These are phyloP conservation scores for Yamadazyma sp. DNA, from an alignment of 805 yeast species.

Conservation along the genomic window DNA sequence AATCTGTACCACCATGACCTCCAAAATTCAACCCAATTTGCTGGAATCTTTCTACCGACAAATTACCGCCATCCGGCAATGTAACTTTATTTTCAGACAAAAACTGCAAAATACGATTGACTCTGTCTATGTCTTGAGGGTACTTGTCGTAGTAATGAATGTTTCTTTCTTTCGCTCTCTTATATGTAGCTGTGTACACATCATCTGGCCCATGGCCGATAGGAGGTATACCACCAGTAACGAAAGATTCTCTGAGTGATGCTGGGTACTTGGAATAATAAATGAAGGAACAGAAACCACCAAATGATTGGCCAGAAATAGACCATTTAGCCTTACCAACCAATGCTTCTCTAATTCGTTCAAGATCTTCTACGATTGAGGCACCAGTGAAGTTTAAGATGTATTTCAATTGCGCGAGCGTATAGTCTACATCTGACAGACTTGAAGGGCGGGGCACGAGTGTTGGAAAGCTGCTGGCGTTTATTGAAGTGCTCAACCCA, in stretches of 20 bases:
- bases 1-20: constrained; percentile 49
- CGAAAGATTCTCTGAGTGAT: constrained; percentile 42
- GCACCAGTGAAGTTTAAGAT: constrained; percentile 52
- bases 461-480: constrained; percentile 25
- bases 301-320: constrained; percentile 54
- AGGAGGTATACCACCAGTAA: constrained; percentile 64
- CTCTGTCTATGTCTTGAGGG: constrained; percentile 45
- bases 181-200: constrained; percentile 49
- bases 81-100: constrained; percentile 27
- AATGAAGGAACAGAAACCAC: constrained; percentile 53
- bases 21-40: constrained; percentile 55
- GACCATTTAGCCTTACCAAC: constrained; percentile 46
- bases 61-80: constrained; percentile 52
- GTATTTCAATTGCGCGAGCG: constrained; percentile 35
- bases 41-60: constrained; percentile 53
- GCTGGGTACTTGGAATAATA: constrained; percentile 48
- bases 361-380: constrained; percentile 52
- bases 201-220: constrained; percentile 43
- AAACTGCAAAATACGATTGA: constrained; percentile 36
- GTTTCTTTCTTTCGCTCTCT: constrained; percentile 49
- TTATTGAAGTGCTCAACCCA: constrained; percentile 51
- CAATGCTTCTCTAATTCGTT: constrained; percentile 40
- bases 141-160: constrained; percentile 46
- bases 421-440: constrained; percentile 17
- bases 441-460: constrained; percentile 15